Conservation (phyloP, 108 stramenopile genomes). For the Conticribra weissflogii region DNA sequence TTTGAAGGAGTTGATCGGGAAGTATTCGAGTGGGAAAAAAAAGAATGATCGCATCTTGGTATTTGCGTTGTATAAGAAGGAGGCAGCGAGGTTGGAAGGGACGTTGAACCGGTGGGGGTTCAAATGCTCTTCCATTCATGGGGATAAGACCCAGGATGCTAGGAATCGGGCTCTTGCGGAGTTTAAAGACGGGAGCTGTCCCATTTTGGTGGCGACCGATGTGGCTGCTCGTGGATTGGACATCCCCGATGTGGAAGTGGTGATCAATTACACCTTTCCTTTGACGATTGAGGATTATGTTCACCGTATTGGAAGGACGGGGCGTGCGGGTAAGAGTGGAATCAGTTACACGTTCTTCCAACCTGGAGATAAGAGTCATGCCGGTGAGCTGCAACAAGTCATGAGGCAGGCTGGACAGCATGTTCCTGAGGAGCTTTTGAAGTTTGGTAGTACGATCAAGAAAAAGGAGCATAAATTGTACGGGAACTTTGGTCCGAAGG, state of each 20-base stretch:
- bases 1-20: conserved; percentile 72
- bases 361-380: conserved; percentile 93
- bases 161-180: conserved; percentile 88
- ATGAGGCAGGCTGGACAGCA: conserved; percentile 93
- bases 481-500: conserved; percentile 92
- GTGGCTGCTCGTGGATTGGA: conserved; percentile 98
- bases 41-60: conserved; percentile 85
- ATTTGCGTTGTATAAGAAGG: conserved; percentile 98
- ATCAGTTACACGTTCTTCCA: conserved; percentile 97
- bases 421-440: conserved; percentile 90
- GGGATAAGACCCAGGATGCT: conserved; percentile 93
- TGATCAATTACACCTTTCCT: conserved; percentile 97
- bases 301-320: conserved; percentile 97
- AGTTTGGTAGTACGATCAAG: conserved; percentile 98
- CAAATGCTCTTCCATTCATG: conserved; percentile 91
- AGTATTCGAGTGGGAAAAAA: conserved; percentile 66
- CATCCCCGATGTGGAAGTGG: conserved; percentile 97
- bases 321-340: conserved; percentile 97
- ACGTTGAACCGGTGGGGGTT: conserved; percentile 75
- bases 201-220: conserved; percentile 96
- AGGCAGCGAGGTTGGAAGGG: conserved; percentile 90
- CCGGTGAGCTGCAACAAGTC: conserved; percentile 97
- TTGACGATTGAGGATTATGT: conserved; percentile 97
- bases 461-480: conserved; percentile 99
- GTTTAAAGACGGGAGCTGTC: conserved; percentile 89